These are phyloP conservation scores for Apiotrichum siamense DNA, from an alignment of 1,284 basidiomycete species.

Conservation along the genomic window DNA sequence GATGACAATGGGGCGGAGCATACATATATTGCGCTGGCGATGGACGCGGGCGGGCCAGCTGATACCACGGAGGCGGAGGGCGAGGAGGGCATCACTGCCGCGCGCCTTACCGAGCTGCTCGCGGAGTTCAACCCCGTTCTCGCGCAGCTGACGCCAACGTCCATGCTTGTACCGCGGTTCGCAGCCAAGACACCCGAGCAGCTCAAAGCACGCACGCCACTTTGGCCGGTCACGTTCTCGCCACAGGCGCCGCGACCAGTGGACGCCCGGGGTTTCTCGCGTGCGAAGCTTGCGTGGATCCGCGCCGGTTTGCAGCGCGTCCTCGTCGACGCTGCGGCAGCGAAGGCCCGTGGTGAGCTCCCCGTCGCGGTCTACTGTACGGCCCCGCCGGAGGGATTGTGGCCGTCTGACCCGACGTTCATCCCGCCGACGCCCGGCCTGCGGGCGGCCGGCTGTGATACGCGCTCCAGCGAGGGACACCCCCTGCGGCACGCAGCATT, in stretches of 20 bases:
- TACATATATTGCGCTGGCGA: slow-evolving; percentile 28
- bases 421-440: slow-evolving; percentile 47
- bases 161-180: slow-evolving; percentile 60
- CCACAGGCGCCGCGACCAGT: slow-evolving; percentile 62
- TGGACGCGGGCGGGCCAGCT: slow-evolving; percentile 17
- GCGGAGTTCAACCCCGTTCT: slow-evolving; percentile 46
- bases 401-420: slow-evolving; percentile 48
- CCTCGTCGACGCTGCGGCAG: slow-evolving; percentile 53
- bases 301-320: slow-evolving; percentile 59
- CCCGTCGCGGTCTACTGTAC: slow-evolving; percentile 72
- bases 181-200: slow-evolving; percentile 67
- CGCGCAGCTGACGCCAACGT: slow-evolving; percentile 51
- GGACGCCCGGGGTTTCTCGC: slow-evolving; percentile 55
- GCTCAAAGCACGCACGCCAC: slow-evolving; percentile 58
- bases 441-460: slow-evolving; percentile 57
- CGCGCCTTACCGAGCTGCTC: slow-evolving; percentile 33
- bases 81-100: slow-evolving; percentile 10
- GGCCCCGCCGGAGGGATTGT: slow-evolving; percentile 53
- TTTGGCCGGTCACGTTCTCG: slow-evolving; percentile 77
- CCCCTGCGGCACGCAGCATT: slow-evolving; percentile 76
- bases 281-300: slow-evolving; percentile 63
- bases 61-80: no score
- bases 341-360: slow-evolving; percentile 56
- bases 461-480: slow-evolving; percentile 59
- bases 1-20: slow-evolving; percentile 15